These are phyloP conservation scores for Tolypocladium guangdongense DNA, from an alignment of 2,329 filamentous ascomycete genomes.

Conservation along the genomic window DNA sequence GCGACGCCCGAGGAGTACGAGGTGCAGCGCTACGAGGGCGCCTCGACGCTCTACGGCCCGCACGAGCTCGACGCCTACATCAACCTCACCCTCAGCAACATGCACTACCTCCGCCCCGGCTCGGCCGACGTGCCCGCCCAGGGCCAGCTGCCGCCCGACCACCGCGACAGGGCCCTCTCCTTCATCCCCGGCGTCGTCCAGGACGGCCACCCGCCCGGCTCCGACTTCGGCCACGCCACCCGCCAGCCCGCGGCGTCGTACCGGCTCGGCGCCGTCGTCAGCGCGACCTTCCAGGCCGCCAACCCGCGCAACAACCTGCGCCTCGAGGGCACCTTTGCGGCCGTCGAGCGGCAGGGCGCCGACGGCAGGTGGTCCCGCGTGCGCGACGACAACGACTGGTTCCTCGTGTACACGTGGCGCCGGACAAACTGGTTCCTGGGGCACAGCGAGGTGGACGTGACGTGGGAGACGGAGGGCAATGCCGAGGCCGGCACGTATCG, in stretches of 20 bases:
- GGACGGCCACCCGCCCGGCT: slow-evolving; percentile 56
- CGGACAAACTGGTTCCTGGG: slow-evolving; percentile 58
- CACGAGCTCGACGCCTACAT: slow-evolving; percentile 80
- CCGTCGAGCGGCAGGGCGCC: slow-evolving; percentile 52
- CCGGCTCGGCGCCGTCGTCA: slow-evolving; percentile 48
- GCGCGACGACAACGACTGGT: slow-evolving; percentile 72
- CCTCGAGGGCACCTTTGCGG: slow-evolving; percentile 65
- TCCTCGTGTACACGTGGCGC: slow-evolving; percentile 69
- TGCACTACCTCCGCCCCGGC: slow-evolving; percentile 25
- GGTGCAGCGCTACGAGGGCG: slow-evolving; percentile 89
- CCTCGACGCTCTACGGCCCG: slow-evolving; percentile 77
- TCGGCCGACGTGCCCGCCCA: slow-evolving; percentile 28
- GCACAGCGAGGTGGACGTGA: slow-evolving; percentile 65
- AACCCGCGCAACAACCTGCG: slow-evolving; percentile 84
- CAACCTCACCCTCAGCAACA: slow-evolving; percentile 63
- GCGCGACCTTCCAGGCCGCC: slow-evolving; percentile 67
- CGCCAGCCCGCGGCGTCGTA: slow-evolving; percentile 44
- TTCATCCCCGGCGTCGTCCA: slow-evolving; percentile 74
- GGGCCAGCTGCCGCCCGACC: slow-evolving; percentile 64
- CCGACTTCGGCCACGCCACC: slow-evolving; percentile 59
- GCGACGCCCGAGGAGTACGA: slow-evolving; percentile 69
- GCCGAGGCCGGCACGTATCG: slow-evolving; percentile 59
- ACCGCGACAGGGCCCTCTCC: slow-evolving; percentile 61
- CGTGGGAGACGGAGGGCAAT: slow-evolving; percentile 54
- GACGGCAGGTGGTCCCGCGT: slow-evolving; percentile 51